A percentile compares a stretch with the other conserved stretches of the same genome.
Evolutionary conservation across 257 asterid species (phyloP).

Genomic region (Haberlea rhodopensis): DNA sequence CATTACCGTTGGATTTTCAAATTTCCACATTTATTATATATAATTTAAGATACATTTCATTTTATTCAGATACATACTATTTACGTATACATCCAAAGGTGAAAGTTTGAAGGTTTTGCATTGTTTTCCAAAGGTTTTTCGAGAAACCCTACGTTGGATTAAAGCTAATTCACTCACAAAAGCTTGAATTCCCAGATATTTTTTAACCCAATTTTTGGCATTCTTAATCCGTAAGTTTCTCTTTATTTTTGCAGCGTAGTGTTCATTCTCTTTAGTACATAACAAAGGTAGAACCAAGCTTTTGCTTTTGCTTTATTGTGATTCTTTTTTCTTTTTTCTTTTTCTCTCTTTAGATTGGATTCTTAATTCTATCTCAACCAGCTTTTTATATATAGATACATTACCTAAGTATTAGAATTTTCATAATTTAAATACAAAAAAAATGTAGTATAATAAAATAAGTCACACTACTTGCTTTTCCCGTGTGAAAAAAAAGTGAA

Average conservation of each 20-base stretch:
- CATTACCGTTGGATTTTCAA: constrained; percentile 39
- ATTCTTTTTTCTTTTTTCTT: constrained; percentile 29
- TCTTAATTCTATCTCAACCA: constrained; percentile 30
- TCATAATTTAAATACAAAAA: constrained; percentile 6
- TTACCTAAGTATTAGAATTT: constrained; percentile 21
- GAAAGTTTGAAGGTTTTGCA: not conserved
- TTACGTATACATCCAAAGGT: not conserved
- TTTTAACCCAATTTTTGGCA: not conserved
- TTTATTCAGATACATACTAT: not conserved
- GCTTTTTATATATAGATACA: constrained; percentile 24
- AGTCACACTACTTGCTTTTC: constrained; percentile 36
- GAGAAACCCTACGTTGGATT: constrained; percentile 12
- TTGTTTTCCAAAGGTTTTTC: constrained; percentile 4
- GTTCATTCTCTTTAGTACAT: constrained; percentile 35
- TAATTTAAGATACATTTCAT: not conserved
- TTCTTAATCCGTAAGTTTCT: constrained; percentile 23
- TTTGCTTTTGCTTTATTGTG: constrained; percentile 41
- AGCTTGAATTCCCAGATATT: constrained; percentile 12
- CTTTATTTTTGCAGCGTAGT: constrained; percentile 30
- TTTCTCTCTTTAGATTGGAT: constrained; percentile 40
- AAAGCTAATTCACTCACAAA: constrained; percentile 6
- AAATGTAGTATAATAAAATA: constrained; percentile 29
- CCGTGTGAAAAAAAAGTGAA: constrained; percentile 36
- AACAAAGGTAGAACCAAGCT: constrained; percentile 38
- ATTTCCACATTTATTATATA: constrained; percentile 7